Conservation (phyloP, 331 rosid species). For the Acacia concinna region DNA sequence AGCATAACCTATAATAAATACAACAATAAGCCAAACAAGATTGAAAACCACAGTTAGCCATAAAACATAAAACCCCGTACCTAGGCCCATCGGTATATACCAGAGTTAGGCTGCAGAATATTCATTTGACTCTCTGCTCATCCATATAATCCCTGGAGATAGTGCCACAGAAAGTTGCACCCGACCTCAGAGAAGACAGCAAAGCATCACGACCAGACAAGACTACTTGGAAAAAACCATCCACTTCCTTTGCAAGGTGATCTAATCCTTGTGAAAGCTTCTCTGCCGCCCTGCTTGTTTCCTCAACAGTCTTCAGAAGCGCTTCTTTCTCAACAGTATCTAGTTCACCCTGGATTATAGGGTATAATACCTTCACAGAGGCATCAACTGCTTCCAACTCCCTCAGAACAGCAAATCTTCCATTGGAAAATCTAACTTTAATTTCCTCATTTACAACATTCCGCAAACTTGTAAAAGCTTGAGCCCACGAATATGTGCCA, state of each 20-base stretch:
- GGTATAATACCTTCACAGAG: constrained; percentile 50
- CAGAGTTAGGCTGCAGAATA: constrained; percentile 21
- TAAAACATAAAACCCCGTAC: constrained; percentile 38
- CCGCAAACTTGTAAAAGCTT: constrained; percentile 57
- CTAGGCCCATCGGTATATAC: constrained; percentile 35
- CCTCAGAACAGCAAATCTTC: constrained; percentile 47
- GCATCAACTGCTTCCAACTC: constrained; percentile 74
- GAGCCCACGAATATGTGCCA: constrained; percentile 61
- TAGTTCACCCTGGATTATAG: constrained; percentile 50
- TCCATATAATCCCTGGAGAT: constrained; percentile 28
- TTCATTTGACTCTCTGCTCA: constrained; percentile 39
- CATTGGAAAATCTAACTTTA: constrained; percentile 42
- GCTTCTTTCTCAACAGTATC: constrained; percentile 33
- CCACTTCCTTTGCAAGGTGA: constrained; percentile 73
- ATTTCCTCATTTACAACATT: constrained; percentile 64
- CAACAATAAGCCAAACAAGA: constrained; percentile 36
- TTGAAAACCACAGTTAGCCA: constrained; percentile 22
- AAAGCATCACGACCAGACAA: constrained; percentile 68
- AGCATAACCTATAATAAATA: constrained; percentile 29
- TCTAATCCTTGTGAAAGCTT: constrained; percentile 71
- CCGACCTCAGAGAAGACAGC: constrained; percentile 54
- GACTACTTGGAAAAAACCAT: constrained; percentile 64
- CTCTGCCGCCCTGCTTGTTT: constrained; percentile 47
- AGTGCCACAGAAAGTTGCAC: constrained; percentile 40
- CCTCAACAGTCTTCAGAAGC: constrained; percentile 41